Evolutionary conservation across 148 eudicot species (phyloP).

Genomic region (Dysphania ambrosioides): DNA sequence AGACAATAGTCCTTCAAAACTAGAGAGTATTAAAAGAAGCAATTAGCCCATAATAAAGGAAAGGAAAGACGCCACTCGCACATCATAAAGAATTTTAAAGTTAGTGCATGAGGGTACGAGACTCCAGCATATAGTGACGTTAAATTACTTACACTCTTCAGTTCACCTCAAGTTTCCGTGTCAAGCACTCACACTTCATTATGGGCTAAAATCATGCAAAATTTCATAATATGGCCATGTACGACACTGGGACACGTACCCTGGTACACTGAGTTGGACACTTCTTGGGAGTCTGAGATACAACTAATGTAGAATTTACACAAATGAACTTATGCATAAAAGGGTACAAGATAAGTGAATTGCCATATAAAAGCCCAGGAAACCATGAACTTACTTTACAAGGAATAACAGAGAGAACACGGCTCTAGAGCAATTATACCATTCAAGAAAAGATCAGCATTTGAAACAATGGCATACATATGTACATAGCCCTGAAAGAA

Average conservation of each 20-base stretch:
- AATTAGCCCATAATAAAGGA: background rate
- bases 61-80: background rate
- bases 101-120: background rate
- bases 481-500: too few relatives aligned
- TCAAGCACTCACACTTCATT: too few relatives aligned
- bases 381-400: background rate
- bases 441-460: too few relatives aligned
- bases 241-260: too few relatives aligned
- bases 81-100: background rate
- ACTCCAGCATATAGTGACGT: background rate
- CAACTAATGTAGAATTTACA: background rate
- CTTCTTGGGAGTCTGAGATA: too few relatives aligned
- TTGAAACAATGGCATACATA: too few relatives aligned
- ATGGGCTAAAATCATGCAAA: too few relatives aligned
- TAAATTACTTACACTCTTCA: too few relatives aligned
- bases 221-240: too few relatives aligned
- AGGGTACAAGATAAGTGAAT: background rate
- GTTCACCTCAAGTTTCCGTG: too few relatives aligned
- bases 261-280: too few relatives aligned
- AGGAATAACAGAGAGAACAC: background rate
- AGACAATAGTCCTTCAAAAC: background rate
- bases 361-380: background rate
- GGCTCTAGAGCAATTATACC: too few relatives aligned
- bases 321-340: background rate
- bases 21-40: background rate